A percentile compares a stretch with the other conserved stretches of the same genome.
Evolutionary conservation across 805 yeast genomes (phyloP).

Genomic region (Jamesozyma rosinii): DNA sequence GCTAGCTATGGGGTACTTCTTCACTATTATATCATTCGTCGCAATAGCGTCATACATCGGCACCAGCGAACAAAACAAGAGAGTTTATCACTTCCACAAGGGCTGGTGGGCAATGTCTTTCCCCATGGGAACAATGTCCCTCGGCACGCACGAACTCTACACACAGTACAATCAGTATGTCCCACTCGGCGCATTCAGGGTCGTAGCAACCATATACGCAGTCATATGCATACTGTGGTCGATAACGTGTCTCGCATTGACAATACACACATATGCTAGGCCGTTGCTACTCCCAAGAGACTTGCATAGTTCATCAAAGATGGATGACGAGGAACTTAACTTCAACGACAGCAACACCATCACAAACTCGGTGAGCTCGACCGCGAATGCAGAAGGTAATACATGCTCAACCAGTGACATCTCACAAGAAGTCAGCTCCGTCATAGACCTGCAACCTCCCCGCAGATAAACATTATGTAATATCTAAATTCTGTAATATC

Average conservation of each 20-base stretch:
- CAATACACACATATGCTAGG: conserved; percentile 2
- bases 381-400: too few relatives aligned
- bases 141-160: conserved; percentile 48
- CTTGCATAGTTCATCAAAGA: too few relatives aligned
- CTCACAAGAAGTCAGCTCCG: background rate
- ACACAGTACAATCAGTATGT: conserved; percentile 32
- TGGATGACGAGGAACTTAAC: too few relatives aligned
- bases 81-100: conserved; percentile 36
- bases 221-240: conserved; percentile 41
- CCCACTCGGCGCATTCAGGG: conserved; percentile 46
- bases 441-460: background rate
- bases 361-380: background rate
- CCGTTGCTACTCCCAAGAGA: too few relatives aligned
- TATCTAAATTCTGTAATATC: too few relatives aligned
- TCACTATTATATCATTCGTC: conserved; percentile 38
- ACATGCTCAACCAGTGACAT: too few relatives aligned
- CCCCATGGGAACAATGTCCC: conserved; percentile 77
- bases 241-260: conserved; percentile 31
- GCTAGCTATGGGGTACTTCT: conserved; percentile 49
- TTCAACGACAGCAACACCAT: background rate
- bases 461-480: too few relatives aligned
- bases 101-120: conserved; percentile 82
- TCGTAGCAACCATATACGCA: conserved; percentile 54
- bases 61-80: conserved; percentile 15
- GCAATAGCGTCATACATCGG: conserved; percentile 18